Conservation (phyloP, 1,284 basidiomycete species). For the Moesziomyces parantarcticus region DNA sequence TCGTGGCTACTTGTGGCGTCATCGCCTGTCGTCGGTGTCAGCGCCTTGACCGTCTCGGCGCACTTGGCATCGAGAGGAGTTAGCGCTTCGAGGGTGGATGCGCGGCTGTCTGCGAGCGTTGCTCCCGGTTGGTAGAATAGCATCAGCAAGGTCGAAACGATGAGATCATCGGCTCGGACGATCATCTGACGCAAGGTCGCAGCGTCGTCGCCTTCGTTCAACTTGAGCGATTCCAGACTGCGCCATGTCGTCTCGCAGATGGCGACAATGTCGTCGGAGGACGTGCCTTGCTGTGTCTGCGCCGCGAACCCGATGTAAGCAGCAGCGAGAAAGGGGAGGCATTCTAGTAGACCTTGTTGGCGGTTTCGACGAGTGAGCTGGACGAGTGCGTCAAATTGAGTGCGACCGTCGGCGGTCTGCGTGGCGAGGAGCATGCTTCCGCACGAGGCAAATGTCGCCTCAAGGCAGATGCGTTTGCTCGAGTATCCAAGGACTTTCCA, state of each 20-base stretch:
- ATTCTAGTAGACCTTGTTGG: slow-evolving; percentile 74
- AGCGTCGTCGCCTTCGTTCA: slow-evolving; percentile 9
- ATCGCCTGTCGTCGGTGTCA: slow-evolving; percentile 8
- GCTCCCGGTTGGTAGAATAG: slow-evolving; percentile 27
- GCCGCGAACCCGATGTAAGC: slow-evolving; percentile 73
- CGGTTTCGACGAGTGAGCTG: slow-evolving; percentile 73
- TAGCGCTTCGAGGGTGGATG: slow-evolving; percentile 5
- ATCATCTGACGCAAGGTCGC: slow-evolving; percentile 19
- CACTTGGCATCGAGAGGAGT: slow-evolving; percentile 6
- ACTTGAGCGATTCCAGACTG: slow-evolving; percentile 18
- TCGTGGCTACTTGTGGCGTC: slow-evolving; percentile 23
- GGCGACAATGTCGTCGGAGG: slow-evolving; percentile 1
- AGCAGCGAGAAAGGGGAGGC: slow-evolving; percentile 79
- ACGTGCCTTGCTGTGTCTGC: slow-evolving; percentile 54
- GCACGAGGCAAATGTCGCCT: slow-evolving; percentile 28
- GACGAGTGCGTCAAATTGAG: slow-evolving; percentile 76
- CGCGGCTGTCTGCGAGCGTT: slow-evolving; percentile 8
- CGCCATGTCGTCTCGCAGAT: slow-evolving; percentile 13
- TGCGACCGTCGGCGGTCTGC: slow-evolving; percentile 68
- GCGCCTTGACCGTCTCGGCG: slow-evolving; percentile 8
- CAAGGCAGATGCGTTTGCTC: slow-evolving; percentile 69
- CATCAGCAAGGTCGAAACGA: slow-evolving; percentile 17
- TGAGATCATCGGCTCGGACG: slow-evolving; percentile 20
- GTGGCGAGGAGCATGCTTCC: slow-evolving; percentile 50
- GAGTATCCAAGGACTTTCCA: slow-evolving; percentile 78